phyloP scores from a whole-genome alignment of 345 rosid species.

The Carallia brachiata region DNA sequence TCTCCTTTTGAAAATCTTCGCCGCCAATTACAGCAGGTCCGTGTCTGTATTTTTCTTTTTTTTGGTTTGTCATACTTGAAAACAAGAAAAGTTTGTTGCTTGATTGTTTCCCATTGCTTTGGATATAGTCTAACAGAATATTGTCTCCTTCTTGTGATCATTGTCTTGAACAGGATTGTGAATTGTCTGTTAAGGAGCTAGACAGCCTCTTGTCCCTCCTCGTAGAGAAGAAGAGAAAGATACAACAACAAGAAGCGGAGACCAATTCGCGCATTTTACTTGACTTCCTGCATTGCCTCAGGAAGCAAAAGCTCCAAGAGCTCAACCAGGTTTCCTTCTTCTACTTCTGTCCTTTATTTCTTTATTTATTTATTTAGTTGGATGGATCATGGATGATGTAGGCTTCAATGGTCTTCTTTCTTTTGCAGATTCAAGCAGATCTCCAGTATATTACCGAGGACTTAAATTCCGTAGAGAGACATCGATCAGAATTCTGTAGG shows the following conservation, averaged over 20 bases:
- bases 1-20: constrained; percentile 67
- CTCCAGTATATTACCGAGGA: constrained; percentile 11
- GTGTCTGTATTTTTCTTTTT: constrained; percentile 2
- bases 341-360: not conserved
- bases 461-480: constrained; percentile 6
- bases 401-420: not conserved
- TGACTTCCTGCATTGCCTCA: constrained; percentile 38
- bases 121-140: not conserved
- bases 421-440: constrained; percentile 11
- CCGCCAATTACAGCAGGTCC: constrained; percentile 65
- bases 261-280: constrained; percentile 36
- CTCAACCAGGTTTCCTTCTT: constrained; percentile 34
- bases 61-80: too few relatives aligned
- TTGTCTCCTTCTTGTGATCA: constrained; percentile 11
- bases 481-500: not conserved
- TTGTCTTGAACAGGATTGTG: constrained; percentile 42
- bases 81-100: too few relatives aligned
- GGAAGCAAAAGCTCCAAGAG: constrained; percentile 41
- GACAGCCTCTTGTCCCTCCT: constrained; percentile 37
- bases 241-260: constrained; percentile 45
- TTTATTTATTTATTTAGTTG: not conserved
- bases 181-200: constrained; percentile 42
- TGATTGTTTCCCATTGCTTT: not conserved
- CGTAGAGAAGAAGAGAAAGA: constrained; percentile 37
- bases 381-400: not conserved